phyloP scores from a whole-genome alignment of 2,329 filamentous ascomycete species.

The Akanthomyces dipterigenus region DNA sequence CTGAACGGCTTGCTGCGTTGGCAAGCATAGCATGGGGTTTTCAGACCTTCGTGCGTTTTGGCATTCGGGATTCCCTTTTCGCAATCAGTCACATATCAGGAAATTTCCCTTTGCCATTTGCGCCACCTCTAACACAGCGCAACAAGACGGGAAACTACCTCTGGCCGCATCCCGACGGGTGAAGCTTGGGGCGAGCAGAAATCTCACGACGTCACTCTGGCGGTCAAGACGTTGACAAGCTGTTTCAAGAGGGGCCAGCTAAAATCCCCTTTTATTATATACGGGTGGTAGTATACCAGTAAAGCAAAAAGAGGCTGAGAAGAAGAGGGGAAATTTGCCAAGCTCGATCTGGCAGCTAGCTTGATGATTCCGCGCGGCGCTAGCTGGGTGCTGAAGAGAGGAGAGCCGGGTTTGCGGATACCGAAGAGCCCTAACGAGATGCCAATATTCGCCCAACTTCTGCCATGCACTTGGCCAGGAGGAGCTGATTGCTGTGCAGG shows the following conservation, averaged over 20 bases:
- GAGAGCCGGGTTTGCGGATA: neutral
- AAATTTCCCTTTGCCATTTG: neutral
- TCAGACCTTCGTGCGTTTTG: neutral
- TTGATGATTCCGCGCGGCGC: neutral
- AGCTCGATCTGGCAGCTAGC: neutral
- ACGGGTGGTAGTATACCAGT: neutral
- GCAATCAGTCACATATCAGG: neutral
- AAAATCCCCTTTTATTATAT: neutral
- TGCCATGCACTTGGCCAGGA: too few relatives aligned
- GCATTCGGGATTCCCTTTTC: neutral
- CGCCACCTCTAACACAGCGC: neutral
- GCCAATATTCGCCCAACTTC: too few relatives aligned
- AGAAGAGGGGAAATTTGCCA: neutral
- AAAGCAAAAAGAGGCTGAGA: neutral
- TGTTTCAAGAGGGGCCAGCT: neutral
- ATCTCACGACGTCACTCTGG: constrained; percentile 6
- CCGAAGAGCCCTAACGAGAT: too few relatives aligned
- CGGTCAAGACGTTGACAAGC: neutral
- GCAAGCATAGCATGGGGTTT: too few relatives aligned
- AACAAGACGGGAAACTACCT: neutral
- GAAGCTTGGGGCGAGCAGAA: neutral
- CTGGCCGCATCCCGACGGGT: neutral
- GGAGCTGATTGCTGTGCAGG: neutral
- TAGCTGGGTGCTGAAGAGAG: neutral
- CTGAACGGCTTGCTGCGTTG: too few relatives aligned